Evolutionary conservation across 495 filamentous ascomycete genomes (phyloP).

Genomic region (Oleoguttula mirabilis): DNA sequence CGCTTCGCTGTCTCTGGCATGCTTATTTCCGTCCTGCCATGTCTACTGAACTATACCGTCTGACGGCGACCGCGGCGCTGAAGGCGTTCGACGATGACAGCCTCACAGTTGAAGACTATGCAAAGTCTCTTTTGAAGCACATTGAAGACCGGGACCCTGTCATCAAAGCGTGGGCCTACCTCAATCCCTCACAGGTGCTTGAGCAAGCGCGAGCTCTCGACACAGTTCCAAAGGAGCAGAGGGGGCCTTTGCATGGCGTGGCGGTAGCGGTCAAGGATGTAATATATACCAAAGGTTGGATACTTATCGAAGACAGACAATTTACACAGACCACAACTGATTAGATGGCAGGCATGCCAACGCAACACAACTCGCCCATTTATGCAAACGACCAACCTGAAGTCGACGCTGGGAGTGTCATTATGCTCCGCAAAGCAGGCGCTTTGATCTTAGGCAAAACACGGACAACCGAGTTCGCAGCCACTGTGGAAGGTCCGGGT

Average conservation of each 20-base stretch:
- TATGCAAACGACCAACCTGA: slow-evolving; percentile 31
- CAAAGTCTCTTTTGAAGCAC: slow-evolving; percentile 38
- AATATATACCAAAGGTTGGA: slow-evolving; percentile 41
- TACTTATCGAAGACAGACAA: too few species aligned
- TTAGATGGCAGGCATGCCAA: slow-evolving; percentile 44
- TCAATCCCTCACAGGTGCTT: slow-evolving; percentile 36
- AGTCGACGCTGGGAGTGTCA: slow-evolving; percentile 35
- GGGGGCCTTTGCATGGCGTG: slow-evolving; percentile 44
- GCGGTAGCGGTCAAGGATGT: slow-evolving; percentile 47
- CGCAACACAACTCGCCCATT: slow-evolving; percentile 38
- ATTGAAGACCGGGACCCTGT: slow-evolving; percentile 36
- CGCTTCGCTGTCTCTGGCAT: neutral
- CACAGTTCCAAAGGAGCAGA: slow-evolving; percentile 30
- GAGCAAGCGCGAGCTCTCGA: slow-evolving; percentile 41
- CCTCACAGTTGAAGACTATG: slow-evolving; percentile 30
- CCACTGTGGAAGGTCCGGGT: slow-evolving; percentile 27
- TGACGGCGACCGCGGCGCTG: neutral
- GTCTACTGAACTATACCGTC: neutral
- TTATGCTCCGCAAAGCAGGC: slow-evolving; percentile 35
- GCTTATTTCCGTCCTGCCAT: neutral
- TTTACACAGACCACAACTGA: too few species aligned
- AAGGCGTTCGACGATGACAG: neutral
- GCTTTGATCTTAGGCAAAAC: slow-evolving; percentile 41
- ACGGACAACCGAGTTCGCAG: slow-evolving; percentile 42
- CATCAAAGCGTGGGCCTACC: slow-evolving; percentile 44